These are phyloP conservation scores for Ustilago sp. DNA, from an alignment of 1,284 basidiomycete species.

Conservation along the genomic window DNA sequence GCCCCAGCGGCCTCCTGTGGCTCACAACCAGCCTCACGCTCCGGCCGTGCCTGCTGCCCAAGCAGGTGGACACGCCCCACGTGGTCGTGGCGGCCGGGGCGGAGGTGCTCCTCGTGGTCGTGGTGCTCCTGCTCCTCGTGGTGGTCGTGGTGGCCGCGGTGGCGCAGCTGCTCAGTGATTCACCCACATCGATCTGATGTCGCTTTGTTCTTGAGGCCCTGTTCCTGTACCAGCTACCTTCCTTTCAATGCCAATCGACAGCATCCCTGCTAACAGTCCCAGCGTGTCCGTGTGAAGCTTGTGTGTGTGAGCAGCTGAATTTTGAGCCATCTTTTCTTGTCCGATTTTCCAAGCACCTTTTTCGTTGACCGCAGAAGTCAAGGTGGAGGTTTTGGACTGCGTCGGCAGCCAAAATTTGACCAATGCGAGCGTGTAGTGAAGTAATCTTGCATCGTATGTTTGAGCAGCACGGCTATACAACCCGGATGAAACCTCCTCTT, in stretches of 20 bases:
- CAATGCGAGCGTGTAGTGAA: background rate
- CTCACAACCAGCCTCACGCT: slow-evolving; percentile 12
- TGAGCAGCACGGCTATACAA: slow-evolving; percentile 7
- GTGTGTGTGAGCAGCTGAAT: background rate
- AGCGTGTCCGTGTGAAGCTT: background rate
- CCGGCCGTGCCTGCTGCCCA: slow-evolving; percentile 16
- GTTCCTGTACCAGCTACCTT: background rate
- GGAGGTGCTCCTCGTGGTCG: slow-evolving; percentile 24
- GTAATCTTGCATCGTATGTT: slow-evolving; percentile 5
- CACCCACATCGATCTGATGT: background rate
- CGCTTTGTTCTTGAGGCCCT: background rate
- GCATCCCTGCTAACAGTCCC: background rate
- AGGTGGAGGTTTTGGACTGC: slow-evolving; percentile 5
- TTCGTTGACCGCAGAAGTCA: background rate
- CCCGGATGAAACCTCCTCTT: background rate
- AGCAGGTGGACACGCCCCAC: slow-evolving; percentile 13
- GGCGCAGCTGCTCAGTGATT: slow-evolving; percentile 28
- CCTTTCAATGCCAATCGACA: background rate
- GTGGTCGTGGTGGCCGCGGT: slow-evolving; percentile 20
- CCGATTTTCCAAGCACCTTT: background rate
- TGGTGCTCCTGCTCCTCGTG: slow-evolving; percentile 15
- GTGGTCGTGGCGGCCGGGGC: slow-evolving; percentile 36
- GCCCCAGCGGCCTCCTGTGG: slow-evolving; percentile 17
- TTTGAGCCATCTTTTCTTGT: slow-evolving; percentile 2
- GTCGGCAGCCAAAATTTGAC: background rate